These are phyloP conservation scores for Irineochytrium annulatum DNA, from an alignment of 192 early-diverging fungal species.

Conservation along the genomic window DNA sequence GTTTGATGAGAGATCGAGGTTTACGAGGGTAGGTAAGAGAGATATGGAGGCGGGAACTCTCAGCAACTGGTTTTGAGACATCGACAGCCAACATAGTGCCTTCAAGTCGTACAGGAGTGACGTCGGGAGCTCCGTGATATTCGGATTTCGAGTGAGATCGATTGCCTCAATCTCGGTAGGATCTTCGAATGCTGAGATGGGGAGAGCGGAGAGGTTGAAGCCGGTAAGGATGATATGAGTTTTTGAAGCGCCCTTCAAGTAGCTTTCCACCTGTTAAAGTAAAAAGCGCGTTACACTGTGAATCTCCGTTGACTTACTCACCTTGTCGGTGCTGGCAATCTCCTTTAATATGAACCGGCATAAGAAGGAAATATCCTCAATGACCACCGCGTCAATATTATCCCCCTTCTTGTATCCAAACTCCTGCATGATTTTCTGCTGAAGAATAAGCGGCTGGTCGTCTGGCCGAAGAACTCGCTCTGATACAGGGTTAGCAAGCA, in stretches of 20 bases:
- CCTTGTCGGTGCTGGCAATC: constrained; percentile 20
- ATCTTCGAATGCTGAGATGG: constrained; percentile 68
- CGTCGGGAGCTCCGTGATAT: constrained; percentile 72
- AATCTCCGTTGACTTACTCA: constrained; percentile 5
- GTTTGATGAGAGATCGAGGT: constrained; percentile 77
- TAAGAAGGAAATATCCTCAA: constrained; percentile 83
- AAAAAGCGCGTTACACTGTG: neutral
- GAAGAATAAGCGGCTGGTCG: constrained; percentile 72
- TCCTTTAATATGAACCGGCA: constrained; percentile 69
- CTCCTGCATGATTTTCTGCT: constrained; percentile 68
- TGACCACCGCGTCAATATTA: constrained; percentile 69
- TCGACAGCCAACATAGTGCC: constrained; percentile 59
- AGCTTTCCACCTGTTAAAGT: constrained; percentile 20
- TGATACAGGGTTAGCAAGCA: constrained; percentile 48
- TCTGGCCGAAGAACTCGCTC: constrained; percentile 66
- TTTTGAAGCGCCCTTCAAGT: constrained; percentile 14
- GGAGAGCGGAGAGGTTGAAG: constrained; percentile 72
- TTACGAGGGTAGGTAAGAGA: constrained; percentile 58
- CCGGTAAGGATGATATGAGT: constrained; percentile 61
- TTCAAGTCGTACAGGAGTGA: constrained; percentile 78
- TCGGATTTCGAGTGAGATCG: constrained; percentile 77
- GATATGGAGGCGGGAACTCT: constrained; percentile 65
- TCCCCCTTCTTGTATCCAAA: constrained; percentile 77
- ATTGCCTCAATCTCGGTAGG: constrained; percentile 70
- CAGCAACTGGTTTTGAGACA: constrained; percentile 67